A percentile compares a stretch with the other conserved stretches of the same genome.
phyloP scores from a whole-genome alignment of 805 yeast species.

The Saturnispora bothae region DNA sequence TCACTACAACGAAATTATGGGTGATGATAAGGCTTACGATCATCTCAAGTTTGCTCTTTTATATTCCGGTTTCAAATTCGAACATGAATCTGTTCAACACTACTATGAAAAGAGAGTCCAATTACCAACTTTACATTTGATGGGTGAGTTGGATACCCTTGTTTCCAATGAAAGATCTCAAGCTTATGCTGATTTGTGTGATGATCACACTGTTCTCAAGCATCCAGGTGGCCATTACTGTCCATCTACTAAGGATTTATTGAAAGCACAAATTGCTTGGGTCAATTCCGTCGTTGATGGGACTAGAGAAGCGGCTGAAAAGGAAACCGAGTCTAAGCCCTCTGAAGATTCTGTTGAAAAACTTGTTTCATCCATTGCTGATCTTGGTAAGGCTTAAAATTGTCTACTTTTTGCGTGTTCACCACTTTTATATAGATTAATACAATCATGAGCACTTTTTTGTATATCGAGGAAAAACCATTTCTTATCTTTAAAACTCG shows the following conservation, averaged over 20 bases:
- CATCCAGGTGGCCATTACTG: conserved; percentile 98
- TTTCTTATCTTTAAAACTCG: background rate
- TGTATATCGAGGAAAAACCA: too few relatives aligned
- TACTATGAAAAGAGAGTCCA: conserved; percentile 23
- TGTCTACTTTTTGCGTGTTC: too few relatives aligned
- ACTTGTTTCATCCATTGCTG: conserved; percentile 17
- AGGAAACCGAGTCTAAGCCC: background rate
- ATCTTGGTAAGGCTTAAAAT: conserved; percentile 21
- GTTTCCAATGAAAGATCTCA: conserved; percentile 65
- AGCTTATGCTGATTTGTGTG: conserved; percentile 47
- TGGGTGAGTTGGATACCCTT: conserved; percentile 81
- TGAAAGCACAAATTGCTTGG: conserved; percentile 28
- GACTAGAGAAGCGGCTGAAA: conserved; percentile 1
- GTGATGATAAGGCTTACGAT: conserved; percentile 31
- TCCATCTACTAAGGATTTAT: conserved; percentile 61
- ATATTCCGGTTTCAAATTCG: conserved; percentile 50
- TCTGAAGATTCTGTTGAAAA: background rate
- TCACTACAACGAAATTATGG: conserved; percentile 42
- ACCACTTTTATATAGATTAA: too few relatives aligned
- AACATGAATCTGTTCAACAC: conserved; percentile 20
- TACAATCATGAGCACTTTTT: too few relatives aligned
- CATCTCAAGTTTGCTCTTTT: conserved; percentile 61
- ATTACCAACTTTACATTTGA: conserved; percentile 53
- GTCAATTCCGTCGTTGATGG: conserved; percentile 19
- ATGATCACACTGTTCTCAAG: conserved; percentile 37